Evolutionary conservation across 805 yeast genomes (phyloP), one percentile per base, ranked within the genome.

Genomic region (Hanseniaspora lachancei): DNA sequence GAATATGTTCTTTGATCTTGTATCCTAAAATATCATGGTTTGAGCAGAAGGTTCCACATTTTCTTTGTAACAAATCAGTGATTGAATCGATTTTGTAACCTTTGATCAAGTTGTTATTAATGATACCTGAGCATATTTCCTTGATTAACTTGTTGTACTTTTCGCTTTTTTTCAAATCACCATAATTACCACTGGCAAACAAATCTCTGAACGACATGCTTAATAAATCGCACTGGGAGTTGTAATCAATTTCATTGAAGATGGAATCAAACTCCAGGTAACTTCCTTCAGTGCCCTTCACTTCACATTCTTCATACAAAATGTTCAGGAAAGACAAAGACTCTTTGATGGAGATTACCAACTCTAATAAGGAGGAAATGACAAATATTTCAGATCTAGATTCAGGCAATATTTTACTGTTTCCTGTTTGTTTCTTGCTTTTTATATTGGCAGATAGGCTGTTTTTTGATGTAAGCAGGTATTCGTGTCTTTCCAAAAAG

Each of bases 21-120:
- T 89, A 93, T 15, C 93, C 86, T 58, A 89, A 76, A 29, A 93
- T 96, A 68, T 93, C 98, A 61, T 85, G 87, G 16, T 95, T 80
- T 0, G 97, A 87, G 64, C 97, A 93, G 69, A 89, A 93, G 0
- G 95, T 81, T 1, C 95, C 95, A 73, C 98, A 93, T 58, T 91
- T 82, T 55, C 87, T 95, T 68, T 93, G 96, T 52, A 93, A 72
- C 1, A 89, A 81, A 38, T 82, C 81, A 0, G 97, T 95, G 52
- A 91, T 86, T 57, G 84, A 74, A 65, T 91, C 97, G 47, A 93
- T 91, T 0, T 95, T 85, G 4, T 87, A 91, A n/a, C 98, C 97
- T 60, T 86, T 80, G 40, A 86, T 76, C 57, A 93, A 89, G 61
- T 86, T 87, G 66, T 84, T 84, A 69, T 89, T 89, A 59, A 93